Evolutionary conservation across 148 eudicot species (phyloP).

Genomic region (Vaccinium darrowii): DNA sequence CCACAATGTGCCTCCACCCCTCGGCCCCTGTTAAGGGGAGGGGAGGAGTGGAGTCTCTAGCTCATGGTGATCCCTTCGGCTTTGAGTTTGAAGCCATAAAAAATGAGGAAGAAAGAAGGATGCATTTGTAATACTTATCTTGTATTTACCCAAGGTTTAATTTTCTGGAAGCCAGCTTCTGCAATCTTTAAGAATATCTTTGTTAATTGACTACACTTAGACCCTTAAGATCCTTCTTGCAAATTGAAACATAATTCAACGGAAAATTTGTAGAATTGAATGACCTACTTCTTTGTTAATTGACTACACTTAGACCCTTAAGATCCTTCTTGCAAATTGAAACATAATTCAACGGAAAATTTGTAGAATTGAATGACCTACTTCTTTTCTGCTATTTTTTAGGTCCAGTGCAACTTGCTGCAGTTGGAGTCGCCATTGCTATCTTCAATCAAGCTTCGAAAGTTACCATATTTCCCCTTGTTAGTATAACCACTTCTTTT

Average conservation of each 20-base stretch:
- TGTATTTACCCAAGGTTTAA: not conserved
- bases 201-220: not conserved
- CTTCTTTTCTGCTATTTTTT: not conserved
- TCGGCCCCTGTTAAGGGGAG: not conserved
- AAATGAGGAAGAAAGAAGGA: not conserved
- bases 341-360: not conserved
- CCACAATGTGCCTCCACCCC: no score
- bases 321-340: not conserved
- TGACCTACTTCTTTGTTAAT: not conserved
- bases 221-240: not conserved
- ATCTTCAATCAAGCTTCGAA: conserved; percentile 92
- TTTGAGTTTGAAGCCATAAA: not conserved
- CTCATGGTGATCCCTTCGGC: not conserved
- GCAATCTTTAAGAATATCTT: no score
- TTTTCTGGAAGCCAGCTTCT: not conserved
- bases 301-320: not conserved
- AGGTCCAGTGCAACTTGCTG: conserved; percentile 87
- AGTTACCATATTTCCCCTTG: conserved; percentile 81
- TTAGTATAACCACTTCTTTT: conserved; percentile 90
- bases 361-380: not conserved
- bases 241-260: not conserved
- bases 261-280: not conserved
- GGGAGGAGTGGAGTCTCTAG: not conserved
- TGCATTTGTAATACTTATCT: not conserved
- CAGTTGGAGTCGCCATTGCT: conserved; percentile 91